Evolutionary conservation across 192 early-diverging fungal genomes (phyloP), one percentile per base, ranked within the genome.

Genomic region (Chytriomyces hyalinus): DNA sequence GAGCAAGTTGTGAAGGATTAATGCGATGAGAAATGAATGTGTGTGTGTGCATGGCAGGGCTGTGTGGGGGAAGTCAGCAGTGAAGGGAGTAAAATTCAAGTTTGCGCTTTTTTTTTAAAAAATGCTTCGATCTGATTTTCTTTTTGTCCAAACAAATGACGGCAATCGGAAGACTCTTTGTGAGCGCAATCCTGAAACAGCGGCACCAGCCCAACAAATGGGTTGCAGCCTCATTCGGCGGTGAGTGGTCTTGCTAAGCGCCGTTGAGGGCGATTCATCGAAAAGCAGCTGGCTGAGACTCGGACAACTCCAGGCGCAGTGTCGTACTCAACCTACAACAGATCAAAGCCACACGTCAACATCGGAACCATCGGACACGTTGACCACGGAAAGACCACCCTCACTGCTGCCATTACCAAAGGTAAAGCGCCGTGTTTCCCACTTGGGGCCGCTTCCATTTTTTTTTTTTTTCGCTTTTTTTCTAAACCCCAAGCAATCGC

Each of bases 351-450:
- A 8, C 97, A 99, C 85, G 91, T 99, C 82, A 99, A 99, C 87
- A 95, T 99, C 78, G 96, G 96, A 74, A 98, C 96, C 49, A 98
- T 99, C 80, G 97, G 97, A 61, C 97, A 99, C 86, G 96, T 99
- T 76, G 96, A 99, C 83, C 96, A 98, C 90, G 96, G 96, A 70
- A 99, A 97, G 90, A 97, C 97, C 28, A 97, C 97, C 49, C 92
- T 98, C 80, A 97, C 97, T 20, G 97, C 97, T 49, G 97, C 97
- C 76, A 99, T 99, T 81, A 98, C 97, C 70, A 97, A 97, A 87
- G 84, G 82, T 86, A 43, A 43, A 3, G 59, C 46, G 4, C 28
- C 22, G 11, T 13, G 49, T 15, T 26, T 61, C 28, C 76, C 26
- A 6, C 20, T 36, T 9, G 13, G 0, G 0, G 20, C 70, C 70